Conservation (phyloP, 2,329 filamentous ascomycete species). For the Clarireedia monteithiana region DNA sequence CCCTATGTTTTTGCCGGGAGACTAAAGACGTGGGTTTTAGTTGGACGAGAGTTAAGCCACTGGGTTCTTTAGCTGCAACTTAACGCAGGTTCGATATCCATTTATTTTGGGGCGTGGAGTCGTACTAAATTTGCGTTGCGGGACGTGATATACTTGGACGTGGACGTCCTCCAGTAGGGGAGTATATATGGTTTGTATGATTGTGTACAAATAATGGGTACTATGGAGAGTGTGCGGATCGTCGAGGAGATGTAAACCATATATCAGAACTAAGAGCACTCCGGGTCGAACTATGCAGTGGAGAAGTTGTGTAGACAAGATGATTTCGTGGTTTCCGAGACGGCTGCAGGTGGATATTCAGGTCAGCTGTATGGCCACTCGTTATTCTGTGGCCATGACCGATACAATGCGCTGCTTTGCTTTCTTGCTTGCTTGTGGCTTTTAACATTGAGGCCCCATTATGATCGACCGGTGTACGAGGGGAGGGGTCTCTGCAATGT, state of each 20-base stretch:
- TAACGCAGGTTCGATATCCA: conserved; percentile 1
- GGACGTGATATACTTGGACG: conserved; percentile 1
- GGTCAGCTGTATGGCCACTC: background rate
- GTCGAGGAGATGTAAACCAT: background rate
- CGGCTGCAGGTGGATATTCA: background rate
- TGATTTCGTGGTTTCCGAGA: background rate
- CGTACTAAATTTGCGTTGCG: conserved; percentile 7
- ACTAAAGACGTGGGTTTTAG: conserved; percentile 17
- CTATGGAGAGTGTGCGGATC: background rate
- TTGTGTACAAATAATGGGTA: background rate
- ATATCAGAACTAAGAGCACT: background rate
- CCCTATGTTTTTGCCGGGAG: conserved; percentile 15
- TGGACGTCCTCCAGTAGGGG: background rate
- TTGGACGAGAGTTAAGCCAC: conserved; percentile 17
- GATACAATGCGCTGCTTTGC: background rate
- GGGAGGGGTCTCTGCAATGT: background rate
- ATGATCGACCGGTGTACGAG: background rate
- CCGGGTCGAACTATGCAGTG: background rate
- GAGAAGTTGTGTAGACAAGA: background rate
- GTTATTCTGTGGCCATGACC: background rate
- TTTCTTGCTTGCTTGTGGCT: conserved; percentile 3
- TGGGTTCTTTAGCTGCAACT: conserved; percentile 19
- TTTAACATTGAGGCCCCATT: conserved; percentile 1
- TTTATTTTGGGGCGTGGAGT: conserved; percentile 9
- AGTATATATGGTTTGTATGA: background rate